These are phyloP conservation scores for Spizellomyces sp. DNA, from an alignment of 192 early-diverging fungal genomes.

Conservation along the genomic window DNA sequence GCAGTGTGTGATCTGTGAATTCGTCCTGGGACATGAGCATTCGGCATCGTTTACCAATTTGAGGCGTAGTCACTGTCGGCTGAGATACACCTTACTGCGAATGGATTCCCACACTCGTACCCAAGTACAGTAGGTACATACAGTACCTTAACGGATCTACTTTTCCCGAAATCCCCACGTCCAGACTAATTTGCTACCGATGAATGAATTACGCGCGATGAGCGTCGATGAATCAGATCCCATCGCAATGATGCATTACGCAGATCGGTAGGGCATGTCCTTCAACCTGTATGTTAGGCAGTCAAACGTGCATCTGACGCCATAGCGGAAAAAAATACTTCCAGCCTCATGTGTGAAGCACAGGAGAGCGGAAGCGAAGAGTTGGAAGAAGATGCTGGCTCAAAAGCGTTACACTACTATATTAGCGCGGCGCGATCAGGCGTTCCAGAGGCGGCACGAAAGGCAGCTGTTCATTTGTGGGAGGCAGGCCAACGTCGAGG, in stretches of 20 bases:
- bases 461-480: constrained; percentile 39
- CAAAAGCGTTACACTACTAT: background rate
- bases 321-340: background rate
- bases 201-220: too few relatives aligned
- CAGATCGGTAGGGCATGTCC: background rate
- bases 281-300: background rate
- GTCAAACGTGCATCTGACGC: background rate
- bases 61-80: too few relatives aligned
- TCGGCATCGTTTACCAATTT: too few relatives aligned
- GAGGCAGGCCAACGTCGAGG: constrained; percentile 61
- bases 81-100: too few relatives aligned
- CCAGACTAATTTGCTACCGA: too few relatives aligned
- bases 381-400: too few relatives aligned
- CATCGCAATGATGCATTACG: background rate
- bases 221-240: background rate
- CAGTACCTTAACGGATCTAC: too few relatives aligned
- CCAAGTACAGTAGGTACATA: too few relatives aligned
- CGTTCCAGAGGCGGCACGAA: constrained; percentile 7
- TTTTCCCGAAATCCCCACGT: too few relatives aligned
- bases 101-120: too few relatives aligned
- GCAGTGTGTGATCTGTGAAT: too few relatives aligned
- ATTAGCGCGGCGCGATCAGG: constrained; percentile 2
- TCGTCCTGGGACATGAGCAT: too few relatives aligned
- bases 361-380: constrained; percentile 9
- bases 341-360: background rate